phyloP scores from a whole-genome alignment of 352 stramenopile genomes.

The Phytophthora cactorum region DNA sequence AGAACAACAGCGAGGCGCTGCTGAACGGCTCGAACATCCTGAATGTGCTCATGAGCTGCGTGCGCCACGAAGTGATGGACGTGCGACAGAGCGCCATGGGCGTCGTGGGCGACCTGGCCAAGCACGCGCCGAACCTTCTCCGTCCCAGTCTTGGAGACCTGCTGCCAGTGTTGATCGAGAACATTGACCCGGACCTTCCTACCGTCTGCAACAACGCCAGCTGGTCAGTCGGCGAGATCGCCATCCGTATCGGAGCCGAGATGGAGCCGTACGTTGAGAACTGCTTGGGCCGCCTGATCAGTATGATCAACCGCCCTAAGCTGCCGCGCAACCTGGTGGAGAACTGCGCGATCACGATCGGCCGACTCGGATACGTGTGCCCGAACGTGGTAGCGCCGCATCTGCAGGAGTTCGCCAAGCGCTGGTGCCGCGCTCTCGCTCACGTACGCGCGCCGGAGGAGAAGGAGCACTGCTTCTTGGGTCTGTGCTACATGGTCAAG shows the following conservation, averaged over 20 bases:
- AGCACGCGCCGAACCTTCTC: constrained; percentile 79
- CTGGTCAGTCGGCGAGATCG: constrained; percentile 92
- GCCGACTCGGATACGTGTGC: constrained; percentile 87
- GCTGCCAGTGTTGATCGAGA: constrained; percentile 87
- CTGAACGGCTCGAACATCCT: constrained; percentile 86
- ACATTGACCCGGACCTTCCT: constrained; percentile 87
- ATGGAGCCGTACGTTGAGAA: constrained; percentile 86
- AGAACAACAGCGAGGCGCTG: constrained; percentile 76
- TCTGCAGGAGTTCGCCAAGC: constrained; percentile 88
- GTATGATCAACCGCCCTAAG: constrained; percentile 90
- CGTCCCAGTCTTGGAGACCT: constrained; percentile 76
- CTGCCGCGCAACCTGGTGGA: constrained; percentile 89
- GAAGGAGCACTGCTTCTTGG: constrained; percentile 91
- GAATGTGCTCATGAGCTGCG: constrained; percentile 88
- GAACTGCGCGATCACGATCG: constrained; percentile 92
- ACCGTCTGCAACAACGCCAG: constrained; percentile 94
- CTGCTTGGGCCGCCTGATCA: constrained; percentile 71
- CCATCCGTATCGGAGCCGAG: constrained; percentile 81
- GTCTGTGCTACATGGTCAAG: constrained; percentile 92
- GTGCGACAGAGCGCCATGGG: constrained; percentile 91
- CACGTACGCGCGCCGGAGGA: constrained; percentile 86
- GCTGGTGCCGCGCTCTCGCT: constrained; percentile 87
- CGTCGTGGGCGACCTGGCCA: constrained; percentile 89
- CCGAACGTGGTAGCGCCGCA: constrained; percentile 82
- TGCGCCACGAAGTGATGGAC: constrained; percentile 87